These are phyloP conservation scores for Castanospermum australe DNA, from an alignment of 306 rosid genomes.

Conservation along the genomic window DNA sequence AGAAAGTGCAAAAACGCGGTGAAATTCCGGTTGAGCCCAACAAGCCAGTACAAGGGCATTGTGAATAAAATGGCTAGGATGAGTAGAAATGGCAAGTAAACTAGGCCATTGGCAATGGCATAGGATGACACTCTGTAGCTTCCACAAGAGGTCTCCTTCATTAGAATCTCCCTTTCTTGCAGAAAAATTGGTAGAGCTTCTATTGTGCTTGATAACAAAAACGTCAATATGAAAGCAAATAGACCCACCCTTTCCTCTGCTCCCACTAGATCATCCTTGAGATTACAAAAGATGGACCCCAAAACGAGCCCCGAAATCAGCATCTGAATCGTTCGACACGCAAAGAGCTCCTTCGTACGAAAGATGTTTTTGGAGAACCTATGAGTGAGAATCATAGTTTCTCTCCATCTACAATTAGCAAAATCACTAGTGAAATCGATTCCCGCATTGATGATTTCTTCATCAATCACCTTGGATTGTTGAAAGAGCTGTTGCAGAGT, in stretches of 20 bases:
- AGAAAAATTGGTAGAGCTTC: slow-evolving; percentile 92
- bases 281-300: slow-evolving; percentile 83
- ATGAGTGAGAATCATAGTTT: slow-evolving; percentile 80
- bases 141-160: slow-evolving; percentile 89
- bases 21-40: slow-evolving; percentile 71
- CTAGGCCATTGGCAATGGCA: slow-evolving; percentile 84
- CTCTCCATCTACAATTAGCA: slow-evolving; percentile 74
- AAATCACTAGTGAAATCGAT: slow-evolving; percentile 47
- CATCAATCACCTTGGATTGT: slow-evolving; percentile 72
- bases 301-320: slow-evolving; percentile 73
- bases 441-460: slow-evolving; percentile 41
- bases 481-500: slow-evolving; percentile 91
- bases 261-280: slow-evolving; percentile 64
- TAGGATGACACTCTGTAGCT: slow-evolving; percentile 92
- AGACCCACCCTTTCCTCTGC: slow-evolving; percentile 81
- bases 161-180: slow-evolving; percentile 90
- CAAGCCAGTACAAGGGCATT: slow-evolving; percentile 79
- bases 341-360: slow-evolving; percentile 86
- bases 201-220: slow-evolving; percentile 74
- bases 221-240: slow-evolving; percentile 84
- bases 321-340: slow-evolving; percentile 90
- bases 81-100: slow-evolving; percentile 87
- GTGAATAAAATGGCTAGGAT: slow-evolving; percentile 80
- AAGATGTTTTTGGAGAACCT: slow-evolving; percentile 87
- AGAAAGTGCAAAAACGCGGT: slow-evolving; percentile 69